phyloP scores from a whole-genome alignment of 2,329 filamentous ascomycete species.

The Colletotrichum acutatum region DNA sequence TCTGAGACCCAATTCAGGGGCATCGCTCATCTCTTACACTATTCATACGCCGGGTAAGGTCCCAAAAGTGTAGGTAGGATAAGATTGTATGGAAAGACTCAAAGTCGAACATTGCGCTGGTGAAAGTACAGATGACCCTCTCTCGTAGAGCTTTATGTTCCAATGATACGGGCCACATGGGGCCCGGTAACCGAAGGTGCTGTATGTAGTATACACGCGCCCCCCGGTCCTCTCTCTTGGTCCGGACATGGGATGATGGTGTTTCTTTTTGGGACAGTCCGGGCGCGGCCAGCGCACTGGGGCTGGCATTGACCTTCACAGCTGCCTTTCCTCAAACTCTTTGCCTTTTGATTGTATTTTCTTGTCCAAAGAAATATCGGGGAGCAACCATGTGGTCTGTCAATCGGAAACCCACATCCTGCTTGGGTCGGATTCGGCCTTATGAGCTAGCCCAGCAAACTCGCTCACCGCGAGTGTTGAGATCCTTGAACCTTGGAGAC shows the following conservation, averaged over 20 bases:
- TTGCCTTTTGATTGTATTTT: too few relatives aligned
- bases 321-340: too few relatives aligned
- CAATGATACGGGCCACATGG: conserved; percentile 21
- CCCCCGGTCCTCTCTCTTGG: not conserved
- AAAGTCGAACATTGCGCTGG: not conserved
- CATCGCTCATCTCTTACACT: conserved; percentile 10
- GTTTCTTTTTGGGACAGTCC: not conserved
- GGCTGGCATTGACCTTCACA: conserved; percentile 18
- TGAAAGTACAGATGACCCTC: not conserved
- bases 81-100: not conserved
- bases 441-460: conserved; percentile 15
- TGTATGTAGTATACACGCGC: not conserved
- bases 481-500: conserved; percentile 10
- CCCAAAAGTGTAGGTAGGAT: too few relatives aligned
- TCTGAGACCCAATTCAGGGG: conserved; percentile 17
- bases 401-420: conserved; percentile 3
- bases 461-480: not conserved
- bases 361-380: conserved; percentile 25
- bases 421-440: not conserved
- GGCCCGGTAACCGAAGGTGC: not conserved
- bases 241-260: not conserved
- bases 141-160: not conserved
- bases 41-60: not conserved
- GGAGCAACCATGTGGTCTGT: conserved; percentile 28
- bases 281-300: conserved; percentile 2